Conservation (phyloP, 305 asterid genomes). For the Monarda citriodora region DNA sequence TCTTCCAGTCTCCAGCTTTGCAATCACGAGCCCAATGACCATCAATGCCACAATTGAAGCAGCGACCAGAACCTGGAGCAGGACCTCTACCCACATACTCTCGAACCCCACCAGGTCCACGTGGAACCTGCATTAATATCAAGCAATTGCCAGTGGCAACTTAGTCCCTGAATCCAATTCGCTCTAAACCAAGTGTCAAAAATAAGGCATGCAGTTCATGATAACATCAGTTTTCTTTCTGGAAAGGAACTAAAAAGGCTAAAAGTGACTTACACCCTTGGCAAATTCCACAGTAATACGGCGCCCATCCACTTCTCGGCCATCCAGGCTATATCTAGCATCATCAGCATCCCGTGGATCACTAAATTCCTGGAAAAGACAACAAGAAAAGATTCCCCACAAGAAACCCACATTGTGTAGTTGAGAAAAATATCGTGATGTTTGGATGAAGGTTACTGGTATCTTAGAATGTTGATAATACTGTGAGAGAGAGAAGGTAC, state of each 20-base stretch:
- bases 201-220: background rate
- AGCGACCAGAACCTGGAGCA: slow-evolving; percentile 99
- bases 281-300: slow-evolving; percentile 94
- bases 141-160: background rate
- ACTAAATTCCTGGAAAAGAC: slow-evolving; percentile 74
- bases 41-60: slow-evolving; percentile 98
- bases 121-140: slow-evolving; percentile 65
- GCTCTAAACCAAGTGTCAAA: background rate
- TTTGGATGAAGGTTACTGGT: background rate
- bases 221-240: background rate
- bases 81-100: slow-evolving; percentile 92
- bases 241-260: background rate
- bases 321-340: slow-evolving; percentile 82
- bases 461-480: background rate
- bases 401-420: slow-evolving; percentile 21
- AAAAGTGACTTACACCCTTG: slow-evolving; percentile 71
- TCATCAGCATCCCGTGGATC: slow-evolving; percentile 99
- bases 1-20: slow-evolving; percentile 99
- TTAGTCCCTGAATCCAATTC: background rate
- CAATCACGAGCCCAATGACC: slow-evolving; percentile 99
- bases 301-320: slow-evolving; percentile 94
- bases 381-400: slow-evolving; percentile 25
- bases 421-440: slow-evolving; percentile 1
- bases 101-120: slow-evolving; percentile 93
- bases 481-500: slow-evolving; percentile 33